These are phyloP conservation scores for Phytophthora citrophthora DNA, from an alignment of 352 stramenopile species.

Conservation along the genomic window DNA sequence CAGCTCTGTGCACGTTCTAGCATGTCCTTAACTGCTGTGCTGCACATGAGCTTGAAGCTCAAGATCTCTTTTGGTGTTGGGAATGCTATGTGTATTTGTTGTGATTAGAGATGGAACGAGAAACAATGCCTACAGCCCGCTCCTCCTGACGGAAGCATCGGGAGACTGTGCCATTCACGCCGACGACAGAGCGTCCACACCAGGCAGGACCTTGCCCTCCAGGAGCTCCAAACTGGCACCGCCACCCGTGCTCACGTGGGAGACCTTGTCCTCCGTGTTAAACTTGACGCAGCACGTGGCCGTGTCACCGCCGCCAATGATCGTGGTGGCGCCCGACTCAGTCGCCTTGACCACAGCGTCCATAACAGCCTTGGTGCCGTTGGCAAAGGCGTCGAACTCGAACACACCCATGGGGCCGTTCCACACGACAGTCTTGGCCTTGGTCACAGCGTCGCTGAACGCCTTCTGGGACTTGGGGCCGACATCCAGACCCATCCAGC, in stretches of 20 bases:
- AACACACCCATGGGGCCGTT: slow-evolving; percentile 99
- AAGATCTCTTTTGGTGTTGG: slow-evolving; percentile 4
- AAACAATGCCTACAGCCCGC: slow-evolving; percentile 36
- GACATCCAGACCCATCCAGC: slow-evolving; percentile 99
- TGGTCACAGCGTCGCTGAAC: slow-evolving; percentile 81
- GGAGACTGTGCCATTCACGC: slow-evolving; percentile 47
- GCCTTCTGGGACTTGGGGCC: slow-evolving; percentile 92
- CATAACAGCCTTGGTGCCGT: slow-evolving; percentile 96
- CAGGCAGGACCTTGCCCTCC: slow-evolving; percentile 98
- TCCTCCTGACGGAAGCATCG: slow-evolving; percentile 28
- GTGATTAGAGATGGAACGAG: slow-evolving; percentile 26
- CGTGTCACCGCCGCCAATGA: slow-evolving; percentile 99
- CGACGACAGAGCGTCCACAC: slow-evolving; percentile 94
- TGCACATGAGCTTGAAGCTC: background rate
- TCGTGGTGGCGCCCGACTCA: slow-evolving; percentile 94
- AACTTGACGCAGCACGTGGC: slow-evolving; percentile 90
- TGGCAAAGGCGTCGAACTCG: slow-evolving; percentile 97
- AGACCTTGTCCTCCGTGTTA: slow-evolving; percentile 91
- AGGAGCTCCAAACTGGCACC: slow-evolving; percentile 97
- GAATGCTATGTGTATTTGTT: slow-evolving; percentile 33
- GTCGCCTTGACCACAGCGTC: slow-evolving; percentile 96
- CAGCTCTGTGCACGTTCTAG: slow-evolving; percentile 12
- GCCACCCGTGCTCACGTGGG: slow-evolving; percentile 93
- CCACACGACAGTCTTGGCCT: slow-evolving; percentile 98
- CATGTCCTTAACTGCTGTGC: slow-evolving; percentile 18